Conservation (phyloP, 164 flowering plant species). For the Tetracentron sinense region DNA sequence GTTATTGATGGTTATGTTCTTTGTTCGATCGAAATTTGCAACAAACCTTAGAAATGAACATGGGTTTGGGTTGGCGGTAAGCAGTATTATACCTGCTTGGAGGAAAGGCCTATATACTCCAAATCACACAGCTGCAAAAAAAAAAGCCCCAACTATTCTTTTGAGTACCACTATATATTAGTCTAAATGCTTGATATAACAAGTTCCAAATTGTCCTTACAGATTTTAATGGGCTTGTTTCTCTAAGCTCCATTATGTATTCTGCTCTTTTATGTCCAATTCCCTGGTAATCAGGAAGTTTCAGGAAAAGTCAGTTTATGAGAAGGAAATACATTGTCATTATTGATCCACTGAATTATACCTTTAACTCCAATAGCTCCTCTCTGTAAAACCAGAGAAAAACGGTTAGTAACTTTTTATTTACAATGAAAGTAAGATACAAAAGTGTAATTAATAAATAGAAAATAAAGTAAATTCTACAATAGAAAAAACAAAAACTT, state of each 20-base stretch:
- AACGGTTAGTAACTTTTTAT: background rate
- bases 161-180: background rate
- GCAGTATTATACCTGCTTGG: slow-evolving; percentile 62
- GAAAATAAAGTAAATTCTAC: background rate
- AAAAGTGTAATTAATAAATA: background rate
- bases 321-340: too few species aligned
- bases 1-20: background rate
- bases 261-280: slow-evolving; percentile 79
- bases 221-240: slow-evolving; percentile 64
- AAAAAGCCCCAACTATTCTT: slow-evolving; percentile 11
- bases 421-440: background rate
- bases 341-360: slow-evolving; percentile 7
- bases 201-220: slow-evolving; percentile 35
- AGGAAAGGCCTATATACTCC: slow-evolving; percentile 84
- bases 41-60: too few species aligned
- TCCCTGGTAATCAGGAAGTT: slow-evolving; percentile 41
- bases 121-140: slow-evolving; percentile 65
- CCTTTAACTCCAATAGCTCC: slow-evolving; percentile 71
- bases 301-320: background rate
- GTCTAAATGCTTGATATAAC: background rate
- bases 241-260: slow-evolving; percentile 67
- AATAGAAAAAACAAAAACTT: slow-evolving; percentile 15
- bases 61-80: too few species aligned
- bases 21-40: background rate
- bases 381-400: slow-evolving; percentile 44